Evolutionary conservation across 192 early-diverging fungal species (phyloP).

Genomic region (Podila horticola): DNA sequence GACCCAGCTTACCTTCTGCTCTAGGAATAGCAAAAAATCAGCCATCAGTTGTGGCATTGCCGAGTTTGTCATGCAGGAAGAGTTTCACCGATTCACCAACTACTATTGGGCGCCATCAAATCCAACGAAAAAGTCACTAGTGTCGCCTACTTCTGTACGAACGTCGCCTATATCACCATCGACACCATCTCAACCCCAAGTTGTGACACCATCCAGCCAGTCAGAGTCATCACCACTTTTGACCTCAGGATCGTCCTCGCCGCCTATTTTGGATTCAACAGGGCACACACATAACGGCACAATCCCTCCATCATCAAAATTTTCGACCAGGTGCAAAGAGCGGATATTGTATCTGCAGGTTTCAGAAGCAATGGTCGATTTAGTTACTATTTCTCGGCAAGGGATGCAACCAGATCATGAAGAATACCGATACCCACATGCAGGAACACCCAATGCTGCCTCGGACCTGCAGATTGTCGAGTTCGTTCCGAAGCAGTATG

Average conservation of each 20-base stretch:
- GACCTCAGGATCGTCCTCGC: background rate
- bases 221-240: background rate
- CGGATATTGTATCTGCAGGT: constrained; percentile 69
- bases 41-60: constrained; percentile 66
- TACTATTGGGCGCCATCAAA: constrained; percentile 66
- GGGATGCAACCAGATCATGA: constrained; percentile 58
- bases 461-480: constrained; percentile 65
- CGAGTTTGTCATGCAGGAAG: constrained; percentile 83
- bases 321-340: constrained; percentile 23
- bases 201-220: constrained; percentile 2
- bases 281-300: background rate
- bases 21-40: constrained; percentile 44
- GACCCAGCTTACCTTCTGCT: constrained; percentile 67
- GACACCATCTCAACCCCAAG: background rate
- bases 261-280: background rate
- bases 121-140: background rate
- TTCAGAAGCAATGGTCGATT: constrained; percentile 66
- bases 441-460: constrained; percentile 67
- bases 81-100: constrained; percentile 72
- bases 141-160: background rate
- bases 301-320: background rate
- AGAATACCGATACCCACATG: constrained; percentile 67
- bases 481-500: constrained; percentile 50
- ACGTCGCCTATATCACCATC: background rate
- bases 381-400: constrained; percentile 54